These are phyloP conservation scores for Epichloe hybrida DNA, from an alignment of 2,329 filamentous ascomycete species.

Conservation along the genomic window DNA sequence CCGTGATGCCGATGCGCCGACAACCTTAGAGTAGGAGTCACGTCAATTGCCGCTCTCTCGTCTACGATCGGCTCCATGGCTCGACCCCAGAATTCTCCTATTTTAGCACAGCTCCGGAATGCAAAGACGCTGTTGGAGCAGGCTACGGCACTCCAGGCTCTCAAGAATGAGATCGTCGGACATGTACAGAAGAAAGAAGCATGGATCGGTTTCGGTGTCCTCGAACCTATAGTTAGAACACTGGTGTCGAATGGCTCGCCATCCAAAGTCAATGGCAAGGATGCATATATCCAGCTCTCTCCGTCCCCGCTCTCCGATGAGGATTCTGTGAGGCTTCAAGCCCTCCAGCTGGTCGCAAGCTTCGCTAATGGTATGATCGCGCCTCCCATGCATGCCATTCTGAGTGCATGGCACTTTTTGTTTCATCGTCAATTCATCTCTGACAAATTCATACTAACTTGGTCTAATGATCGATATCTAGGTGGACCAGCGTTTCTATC, in stretches of 20 bases:
- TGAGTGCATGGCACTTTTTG: not conserved
- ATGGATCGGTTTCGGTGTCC: conserved; percentile 57
- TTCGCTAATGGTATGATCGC: conserved; percentile 59
- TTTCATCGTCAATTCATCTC: not conserved
- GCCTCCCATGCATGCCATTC: not conserved
- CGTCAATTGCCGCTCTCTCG: conserved; percentile 1
- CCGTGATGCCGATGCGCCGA: conserved; percentile 7
- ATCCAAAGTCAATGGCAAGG: conserved; percentile 26
- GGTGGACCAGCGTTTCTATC: conserved; percentile 68
- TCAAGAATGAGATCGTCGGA: conserved; percentile 86
- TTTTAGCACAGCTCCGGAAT: conserved; percentile 43
- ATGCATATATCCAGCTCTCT: conserved; percentile 19
- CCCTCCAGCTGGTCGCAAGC: conserved; percentile 72
- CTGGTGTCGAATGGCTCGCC: conserved; percentile 24
- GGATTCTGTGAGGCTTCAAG: conserved; percentile 59
- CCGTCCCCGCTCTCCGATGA: conserved; percentile 39
- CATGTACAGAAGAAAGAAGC: conserved; percentile 76
- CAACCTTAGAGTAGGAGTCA: conserved; percentile 2
- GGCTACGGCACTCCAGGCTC: conserved; percentile 47
- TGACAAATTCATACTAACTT: not conserved
- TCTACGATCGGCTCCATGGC: conserved; percentile 31
- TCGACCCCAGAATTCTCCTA: conserved; percentile 35
- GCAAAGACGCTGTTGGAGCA: conserved; percentile 39
- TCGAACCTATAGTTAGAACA: conserved; percentile 42
- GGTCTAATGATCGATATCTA: conserved; percentile 31